Percentiles rank a stretch among this genome's conserved stretches.
Conservation (phyloP, 2,329 filamentous ascomycete genomes). For the Penicillium sp. region DNA sequence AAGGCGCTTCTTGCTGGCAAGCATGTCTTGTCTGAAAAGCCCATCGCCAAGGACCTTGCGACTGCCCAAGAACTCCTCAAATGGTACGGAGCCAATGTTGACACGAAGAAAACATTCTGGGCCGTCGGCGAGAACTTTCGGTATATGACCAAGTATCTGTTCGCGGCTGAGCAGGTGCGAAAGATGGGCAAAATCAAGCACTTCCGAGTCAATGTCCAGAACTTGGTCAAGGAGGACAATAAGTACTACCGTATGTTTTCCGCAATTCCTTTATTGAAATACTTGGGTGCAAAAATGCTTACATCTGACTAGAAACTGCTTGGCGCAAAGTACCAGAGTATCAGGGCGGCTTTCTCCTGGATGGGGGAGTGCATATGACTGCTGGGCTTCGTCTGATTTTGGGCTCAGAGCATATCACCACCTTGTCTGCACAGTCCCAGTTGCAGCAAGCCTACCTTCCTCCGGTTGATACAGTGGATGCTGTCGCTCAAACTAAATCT, state of each 20-base stretch:
- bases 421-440: conserved; percentile 50
- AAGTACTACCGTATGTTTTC: conserved; percentile 52
- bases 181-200: conserved; percentile 50
- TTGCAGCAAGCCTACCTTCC: conserved; percentile 53
- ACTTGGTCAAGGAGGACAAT: conserved; percentile 46
- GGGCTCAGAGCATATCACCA: conserved; percentile 43
- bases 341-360: conserved; percentile 60
- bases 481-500: conserved; percentile 47
- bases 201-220: conserved; percentile 50
- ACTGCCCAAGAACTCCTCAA: conserved; percentile 51
- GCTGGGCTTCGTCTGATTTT: conserved; percentile 53
- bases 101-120: conserved; percentile 42
- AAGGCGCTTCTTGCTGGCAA: conserved; percentile 52
- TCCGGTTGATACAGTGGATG: conserved; percentile 58
- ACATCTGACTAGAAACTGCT: conserved; percentile 30
- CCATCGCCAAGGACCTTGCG: conserved; percentile 55
- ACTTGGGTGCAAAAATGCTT: neutral
- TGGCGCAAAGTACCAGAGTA: conserved; percentile 58
- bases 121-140: conserved; percentile 59
- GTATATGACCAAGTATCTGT: conserved; percentile 49
- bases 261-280: too few species aligned
- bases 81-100: conserved; percentile 50
- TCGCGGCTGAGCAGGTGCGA: conserved; percentile 46
- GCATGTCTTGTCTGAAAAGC: conserved; percentile 58
- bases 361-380: conserved; percentile 57